These are phyloP conservation scores for Leccinum rimulosum DNA, from an alignment of 768 basidiomycete species.

Conservation along the genomic window DNA sequence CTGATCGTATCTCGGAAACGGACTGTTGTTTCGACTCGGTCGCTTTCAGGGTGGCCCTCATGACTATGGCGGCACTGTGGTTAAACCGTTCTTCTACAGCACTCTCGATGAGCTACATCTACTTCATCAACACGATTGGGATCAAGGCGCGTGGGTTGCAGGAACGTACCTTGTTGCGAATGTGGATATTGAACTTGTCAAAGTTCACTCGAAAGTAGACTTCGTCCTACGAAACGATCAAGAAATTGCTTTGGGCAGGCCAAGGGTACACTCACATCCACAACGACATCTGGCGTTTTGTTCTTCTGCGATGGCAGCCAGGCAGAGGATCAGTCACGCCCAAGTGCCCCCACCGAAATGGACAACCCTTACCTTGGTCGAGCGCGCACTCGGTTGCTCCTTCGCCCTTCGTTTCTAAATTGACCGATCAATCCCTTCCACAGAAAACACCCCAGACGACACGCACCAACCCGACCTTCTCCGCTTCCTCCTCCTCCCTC, in stretches of 20 bases:
- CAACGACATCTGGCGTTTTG: conserved; percentile 50
- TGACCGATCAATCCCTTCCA: conserved; percentile 21
- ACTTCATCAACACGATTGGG: conserved; percentile 14
- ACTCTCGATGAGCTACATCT: conserved; percentile 67
- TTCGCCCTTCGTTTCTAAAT: conserved; percentile 64
- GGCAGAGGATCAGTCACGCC: conserved; percentile 23
- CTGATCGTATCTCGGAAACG: conserved; percentile 62
- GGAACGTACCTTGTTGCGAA: conserved; percentile 75
- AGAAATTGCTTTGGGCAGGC: neutral
- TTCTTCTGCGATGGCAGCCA: conserved; percentile 36
- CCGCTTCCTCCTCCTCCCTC: conserved; percentile 71
- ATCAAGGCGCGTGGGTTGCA: neutral
- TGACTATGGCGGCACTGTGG: conserved; percentile 62
- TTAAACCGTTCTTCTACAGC: conserved; percentile 84
- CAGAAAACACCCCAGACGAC: neutral
- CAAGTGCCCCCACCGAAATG: conserved; percentile 2
- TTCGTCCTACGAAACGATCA: conserved; percentile 46
- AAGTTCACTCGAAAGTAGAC: conserved; percentile 87
- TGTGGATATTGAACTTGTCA: conserved; percentile 75
- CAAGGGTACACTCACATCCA: conserved; percentile 57
- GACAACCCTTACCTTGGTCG: conserved; percentile 50
- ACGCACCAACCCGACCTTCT: conserved; percentile 67
- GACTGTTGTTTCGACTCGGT: conserved; percentile 63
- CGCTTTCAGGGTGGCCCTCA: conserved; percentile 68
- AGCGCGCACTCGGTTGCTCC: conserved; percentile 39